Base-by-base conservation (phyloP, 148 eudicot species). In the Spergularia bocconei region DNA sequence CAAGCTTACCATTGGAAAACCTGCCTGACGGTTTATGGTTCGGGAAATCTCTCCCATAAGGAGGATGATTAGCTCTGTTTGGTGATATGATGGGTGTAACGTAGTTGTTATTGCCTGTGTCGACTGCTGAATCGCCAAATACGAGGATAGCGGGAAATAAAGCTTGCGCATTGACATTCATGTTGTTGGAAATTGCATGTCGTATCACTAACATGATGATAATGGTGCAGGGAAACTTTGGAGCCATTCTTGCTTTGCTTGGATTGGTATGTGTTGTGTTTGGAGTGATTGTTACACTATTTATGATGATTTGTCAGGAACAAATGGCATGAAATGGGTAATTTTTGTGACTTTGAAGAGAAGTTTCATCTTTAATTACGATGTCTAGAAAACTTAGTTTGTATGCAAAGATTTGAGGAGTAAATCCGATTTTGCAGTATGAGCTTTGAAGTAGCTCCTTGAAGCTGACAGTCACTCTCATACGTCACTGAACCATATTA, bases 121-220 rank as follows among this genome's bases (percentile, higher is more conserved):
- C 89, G 10, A 88, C 92, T 0, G 83, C 81, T 33, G 97, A 92
- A 69, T 88, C 92, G 4, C 97, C 94, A n/a, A 87, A 92, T 57
- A 84, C 65, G 38, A 87, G 88, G 81, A 86, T 67, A 52, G 89
- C 80, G 8, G 91, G 82, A 67, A 89, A 85, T 66, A 74, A 73
- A 64, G 72, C 62, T 51, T 80, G 86, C 15, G 81, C 78, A 70
- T 51, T 61, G 67, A 69, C 73, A 70, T 63, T 66, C 55, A 56
- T 25, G 33, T 6, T 73, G 59, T 50, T 51, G 13, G 66, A 4
- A 41, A 17, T 13, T 59, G 23, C 8, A 8, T 66, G 50, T 66
- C 67, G n/a, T 21, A 65, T 15, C 51, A 20, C 33, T 33, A 71
- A 17, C 21, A 59, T 17, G 59, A 11, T 36, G 29, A 54, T 20